A percentile compares a stretch with the other conserved stretches of the same genome.
These are phyloP conservation scores for Kuraishia ogatae DNA, from an alignment of 805 yeast genomes.

Conservation along the genomic window DNA sequence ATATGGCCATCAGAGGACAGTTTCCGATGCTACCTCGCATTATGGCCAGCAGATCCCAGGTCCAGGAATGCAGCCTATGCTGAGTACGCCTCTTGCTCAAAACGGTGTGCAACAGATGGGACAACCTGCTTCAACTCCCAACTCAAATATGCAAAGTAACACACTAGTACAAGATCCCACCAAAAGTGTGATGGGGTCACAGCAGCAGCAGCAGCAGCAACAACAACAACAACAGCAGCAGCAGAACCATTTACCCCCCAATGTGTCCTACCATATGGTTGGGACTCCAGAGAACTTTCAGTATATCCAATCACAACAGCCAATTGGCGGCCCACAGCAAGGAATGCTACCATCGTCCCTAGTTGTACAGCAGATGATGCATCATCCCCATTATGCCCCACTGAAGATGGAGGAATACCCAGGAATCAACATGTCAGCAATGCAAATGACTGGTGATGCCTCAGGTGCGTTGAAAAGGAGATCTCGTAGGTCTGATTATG, in stretches of 20 bases:
- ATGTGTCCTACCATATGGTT: background rate
- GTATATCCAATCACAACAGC: background rate
- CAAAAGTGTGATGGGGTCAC: too few species aligned
- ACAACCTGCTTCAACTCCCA: background rate
- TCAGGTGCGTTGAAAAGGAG: background rate
- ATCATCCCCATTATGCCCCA: background rate
- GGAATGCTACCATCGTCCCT: background rate
- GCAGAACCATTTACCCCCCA: background rate
- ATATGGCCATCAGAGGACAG: background rate
- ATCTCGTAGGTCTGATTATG: slow-evolving; percentile 16
- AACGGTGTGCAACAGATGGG: background rate
- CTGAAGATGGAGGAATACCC: background rate
- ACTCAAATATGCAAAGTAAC: background rate
- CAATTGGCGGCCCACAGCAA: background rate
- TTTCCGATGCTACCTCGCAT: background rate
- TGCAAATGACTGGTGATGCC: background rate
- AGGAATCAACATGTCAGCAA: background rate
- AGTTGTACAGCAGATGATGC: background rate
- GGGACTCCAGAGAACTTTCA: background rate
- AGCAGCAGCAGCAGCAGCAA: background rate
- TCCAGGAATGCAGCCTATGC: background rate
- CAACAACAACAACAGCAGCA: background rate
- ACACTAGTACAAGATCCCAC: too few species aligned
- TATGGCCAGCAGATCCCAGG: background rate
- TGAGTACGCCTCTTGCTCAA: background rate